Base-by-base conservation (phyloP, 768 basidiomycete genomes). In the Russula lepida region DNA sequence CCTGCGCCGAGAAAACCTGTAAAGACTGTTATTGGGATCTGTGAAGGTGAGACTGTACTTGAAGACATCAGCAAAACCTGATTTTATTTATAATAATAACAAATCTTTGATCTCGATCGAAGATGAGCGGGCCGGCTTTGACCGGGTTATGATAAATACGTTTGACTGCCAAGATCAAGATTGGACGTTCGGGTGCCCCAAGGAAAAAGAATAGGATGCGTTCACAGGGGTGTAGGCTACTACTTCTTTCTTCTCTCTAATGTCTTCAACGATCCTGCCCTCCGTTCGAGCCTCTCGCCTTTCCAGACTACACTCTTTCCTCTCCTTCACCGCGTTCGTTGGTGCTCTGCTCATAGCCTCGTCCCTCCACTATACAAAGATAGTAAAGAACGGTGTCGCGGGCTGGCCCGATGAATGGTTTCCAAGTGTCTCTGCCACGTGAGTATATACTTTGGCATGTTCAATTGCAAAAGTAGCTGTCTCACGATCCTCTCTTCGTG, bases 1-100 rank as follows among this genome's bases (percentile, higher is more conserved):
- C 88, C 89, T 19, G 87, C 87, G 3, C 88, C 89, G 4, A 93
- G 81, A 70, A 92, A 95, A 17, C 94, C 94, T n/a, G 94, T 98
- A 74, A 95, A 92, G 60, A 95, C 89, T 1, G 95, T 95, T 65
- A 97, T 86, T 13, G 92, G 92, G 66, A 93, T 94, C 33, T 76
- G 56, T 23, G 37, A 41, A 21, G 56, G 33, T 1, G 28, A 4
- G 21, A 8, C 21, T 6, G 54, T 17, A 13, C 13, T 46, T 13
- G 54, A 54, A 21, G 54, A 7, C 55, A 56, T 55, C n/a, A n/a
- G n/a, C n/a, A n/a, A n/a, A n/a, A n/a, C n/a, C n/a, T n/a, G n/a
- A n/a, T n/a, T n/a, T n/a, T n/a, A n/a, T n/a, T n/a, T n/a, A n/a
- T n/a, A n/a, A n/a, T n/a, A n/a, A n/a, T n/a, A n/a, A n/a, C n/a